Base-by-base conservation (phyloP, 441 rosid genomes). In the Populus hybrid region DNA sequence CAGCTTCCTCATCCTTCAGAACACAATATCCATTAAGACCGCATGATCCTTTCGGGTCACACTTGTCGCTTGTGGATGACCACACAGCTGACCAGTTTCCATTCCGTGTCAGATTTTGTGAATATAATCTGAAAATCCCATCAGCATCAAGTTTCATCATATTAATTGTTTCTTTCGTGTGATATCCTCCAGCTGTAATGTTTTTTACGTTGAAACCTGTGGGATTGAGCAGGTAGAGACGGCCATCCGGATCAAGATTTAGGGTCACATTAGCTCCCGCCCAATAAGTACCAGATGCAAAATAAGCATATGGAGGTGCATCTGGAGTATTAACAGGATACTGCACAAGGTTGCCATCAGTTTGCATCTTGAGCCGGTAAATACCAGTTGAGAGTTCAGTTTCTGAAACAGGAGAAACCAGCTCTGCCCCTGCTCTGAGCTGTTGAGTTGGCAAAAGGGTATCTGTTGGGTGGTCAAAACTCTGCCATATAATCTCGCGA, bases 11-110 rank as follows among this genome's bases (percentile, higher is more conserved):
- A 10, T 80, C 67, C 4, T 26, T 46, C 14, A 23, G 10, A 65
- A 72, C 36, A 67, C 88, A 86, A 65, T 68, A 82, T 5, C 84
- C 63, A 67, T 86, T 86, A 10, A 69, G 26, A 9, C 88, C 85
- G 7, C 87, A 86, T 20, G 82, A 28, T 36, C 85, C 82, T 24
- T 34, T 69, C 5, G 85, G 77, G 0, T 54, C 73, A 34, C 88
- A 84, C 69, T 75, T 72, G 73, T 82, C 59, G 0, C 1, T 3
- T 0, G 79, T 34, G 10, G 81, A 71, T 20, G 0, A 0, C 86
- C 86, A 84, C 18, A 26, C 72, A 7, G 75, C n/a, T 26, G 77
- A 73, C 79, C 61, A 72, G 11, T 34, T 69, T 72, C 30, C 30
- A 28, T 28, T 28, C 30, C 3, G 30, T 28, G 30, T 28, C 30